Evolutionary conservation across 305 asterid species (phyloP).

Genomic region (Solanum hybrid): DNA sequence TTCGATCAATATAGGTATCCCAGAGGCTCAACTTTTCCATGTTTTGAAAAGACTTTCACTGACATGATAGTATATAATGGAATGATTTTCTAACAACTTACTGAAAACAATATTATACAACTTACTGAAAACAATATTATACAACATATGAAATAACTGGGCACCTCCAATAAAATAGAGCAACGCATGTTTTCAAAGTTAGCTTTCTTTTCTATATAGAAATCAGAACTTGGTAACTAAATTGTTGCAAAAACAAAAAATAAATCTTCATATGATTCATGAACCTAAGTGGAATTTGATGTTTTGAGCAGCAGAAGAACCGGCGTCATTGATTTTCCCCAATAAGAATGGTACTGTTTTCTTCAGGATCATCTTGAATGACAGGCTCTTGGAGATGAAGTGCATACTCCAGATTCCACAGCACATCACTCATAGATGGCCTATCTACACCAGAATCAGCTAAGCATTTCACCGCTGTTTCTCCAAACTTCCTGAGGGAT

Average conservation of each 20-base stretch:
- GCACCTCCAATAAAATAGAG: neutral
- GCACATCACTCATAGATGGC: slow-evolving; percentile 4
- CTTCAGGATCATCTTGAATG: neutral
- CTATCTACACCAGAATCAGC: neutral
- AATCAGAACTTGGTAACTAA: neutral
- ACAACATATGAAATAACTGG: neutral
- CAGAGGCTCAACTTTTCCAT: neutral
- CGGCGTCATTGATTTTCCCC: neutral
- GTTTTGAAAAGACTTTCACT: neutral
- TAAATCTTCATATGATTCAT: neutral
- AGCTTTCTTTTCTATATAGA: neutral
- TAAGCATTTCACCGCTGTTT: slow-evolving; percentile 3
- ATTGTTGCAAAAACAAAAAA: neutral
- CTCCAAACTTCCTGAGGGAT: slow-evolving; percentile 1
- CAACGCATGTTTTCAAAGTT: neutral
- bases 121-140: neutral
- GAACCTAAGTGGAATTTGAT: neutral
- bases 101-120: neutral
- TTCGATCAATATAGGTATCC: slow-evolving; percentile 19
- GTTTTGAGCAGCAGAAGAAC: neutral
- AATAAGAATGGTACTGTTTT: neutral
- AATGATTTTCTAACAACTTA: neutral
- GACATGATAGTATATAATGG: neutral
- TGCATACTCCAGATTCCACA: slow-evolving; percentile 8
- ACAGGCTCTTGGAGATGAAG: slow-evolving; percentile 4